These are phyloP conservation scores for Ogataea glucozyma DNA, from an alignment of 805 yeast species.

Conservation along the genomic window DNA sequence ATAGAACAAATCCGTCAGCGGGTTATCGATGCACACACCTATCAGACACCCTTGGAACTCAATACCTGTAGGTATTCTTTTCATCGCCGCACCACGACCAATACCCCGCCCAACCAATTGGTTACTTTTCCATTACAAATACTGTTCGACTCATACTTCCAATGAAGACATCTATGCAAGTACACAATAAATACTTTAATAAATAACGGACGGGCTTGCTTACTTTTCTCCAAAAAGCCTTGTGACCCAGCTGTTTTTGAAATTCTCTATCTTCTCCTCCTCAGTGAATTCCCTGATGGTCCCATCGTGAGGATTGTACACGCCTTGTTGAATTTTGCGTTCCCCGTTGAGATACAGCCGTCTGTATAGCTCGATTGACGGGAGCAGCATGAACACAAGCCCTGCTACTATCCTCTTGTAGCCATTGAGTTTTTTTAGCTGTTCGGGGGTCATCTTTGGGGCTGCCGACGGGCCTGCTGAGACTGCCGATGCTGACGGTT, in stretches of 20 bases:
- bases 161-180: no score
- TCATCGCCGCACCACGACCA: background rate
- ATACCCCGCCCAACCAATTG: no score
- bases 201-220: no score
- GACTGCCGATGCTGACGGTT: no score
- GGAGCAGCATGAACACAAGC: constrained; percentile 29
- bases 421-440: constrained; percentile 27
- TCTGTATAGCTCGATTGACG: constrained; percentile 35
- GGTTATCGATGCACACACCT: no score
- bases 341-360: constrained; percentile 42
- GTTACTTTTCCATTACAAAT: no score
- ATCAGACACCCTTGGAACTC: no score
- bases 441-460: constrained; percentile 18
- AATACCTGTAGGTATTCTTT: constrained; percentile 9
- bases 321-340: constrained; percentile 47
- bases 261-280: constrained; percentile 41
- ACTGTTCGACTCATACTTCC: no score
- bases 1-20: no score
- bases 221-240: constrained; percentile 44
- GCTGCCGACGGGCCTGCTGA: background rate
- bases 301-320: constrained; percentile 44
- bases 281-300: constrained; percentile 44
- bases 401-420: constrained; percentile 37
- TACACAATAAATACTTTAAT: no score
- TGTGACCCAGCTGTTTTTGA: constrained; percentile 41